Percentiles rank a stretch among this genome's conserved stretches.
phyloP scores from a whole-genome alignment of 768 basidiomycete species.

The Lyophyllum atratum region DNA sequence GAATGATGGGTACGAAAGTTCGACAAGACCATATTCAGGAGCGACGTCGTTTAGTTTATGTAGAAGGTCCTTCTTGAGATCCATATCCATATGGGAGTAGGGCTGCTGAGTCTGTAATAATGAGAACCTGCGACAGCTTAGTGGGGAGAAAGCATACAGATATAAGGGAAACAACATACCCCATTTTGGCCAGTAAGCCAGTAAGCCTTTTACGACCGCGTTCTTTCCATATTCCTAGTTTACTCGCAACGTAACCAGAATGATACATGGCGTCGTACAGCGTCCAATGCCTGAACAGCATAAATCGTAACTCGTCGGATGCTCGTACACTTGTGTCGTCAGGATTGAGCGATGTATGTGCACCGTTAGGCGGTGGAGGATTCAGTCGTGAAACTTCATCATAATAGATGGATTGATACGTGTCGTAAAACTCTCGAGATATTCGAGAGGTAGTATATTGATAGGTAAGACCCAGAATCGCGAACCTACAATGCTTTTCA shows the following conservation, averaged over 20 bases:
- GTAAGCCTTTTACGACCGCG: constrained; percentile 85
- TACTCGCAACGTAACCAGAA: constrained; percentile 93
- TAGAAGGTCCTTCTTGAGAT: constrained; percentile 80
- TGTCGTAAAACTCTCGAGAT: constrained; percentile 84
- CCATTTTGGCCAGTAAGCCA: constrained; percentile 97
- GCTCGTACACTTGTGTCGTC: constrained; percentile 84
- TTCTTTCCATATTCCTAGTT: constrained; percentile 96
- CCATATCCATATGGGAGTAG: constrained; percentile 95
- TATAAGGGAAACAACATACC: constrained; percentile 50
- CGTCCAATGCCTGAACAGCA: constrained; percentile 96
- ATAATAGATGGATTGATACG: constrained; percentile 74
- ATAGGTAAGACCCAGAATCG: constrained; percentile 89
- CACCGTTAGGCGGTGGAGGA: constrained; percentile 47
- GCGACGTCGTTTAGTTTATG: constrained; percentile 86
- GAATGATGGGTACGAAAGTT: constrained; percentile 93
- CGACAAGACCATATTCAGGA: constrained; percentile 93
- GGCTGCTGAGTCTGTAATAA: constrained; percentile 92
- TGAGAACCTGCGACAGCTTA: constrained; percentile 69
- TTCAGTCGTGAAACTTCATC: constrained; percentile 96
- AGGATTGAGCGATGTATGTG: constrained; percentile 59
- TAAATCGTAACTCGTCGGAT: constrained; percentile 91
- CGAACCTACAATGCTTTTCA: constrained; percentile 58
- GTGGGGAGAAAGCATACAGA: not conserved
- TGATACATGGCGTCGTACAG: constrained; percentile 98
- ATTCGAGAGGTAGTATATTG: constrained; percentile 91